phyloP scores from a whole-genome alignment of 2,329 filamentous ascomycete genomes.

The Fusarium robinianum region DNA sequence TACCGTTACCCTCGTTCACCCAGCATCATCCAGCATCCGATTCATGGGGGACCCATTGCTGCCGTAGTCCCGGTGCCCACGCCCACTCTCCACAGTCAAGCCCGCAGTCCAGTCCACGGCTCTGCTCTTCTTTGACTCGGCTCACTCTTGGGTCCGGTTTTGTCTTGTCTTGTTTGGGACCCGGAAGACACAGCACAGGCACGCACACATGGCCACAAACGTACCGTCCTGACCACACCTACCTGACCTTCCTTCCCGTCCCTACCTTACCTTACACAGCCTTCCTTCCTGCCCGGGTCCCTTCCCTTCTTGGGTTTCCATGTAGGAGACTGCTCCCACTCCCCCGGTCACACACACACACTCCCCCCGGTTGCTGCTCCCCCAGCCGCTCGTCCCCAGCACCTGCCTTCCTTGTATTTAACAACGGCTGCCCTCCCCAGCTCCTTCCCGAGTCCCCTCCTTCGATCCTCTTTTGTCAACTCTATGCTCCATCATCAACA shows the following conservation, averaged over 20 bases:
- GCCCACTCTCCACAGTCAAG: constrained; percentile 28
- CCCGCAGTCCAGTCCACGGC: constrained; percentile 21
- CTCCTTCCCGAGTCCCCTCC: constrained; percentile 34
- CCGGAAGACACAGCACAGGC: no score
- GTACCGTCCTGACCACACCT: constrained; percentile 26
- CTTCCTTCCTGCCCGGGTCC: constrained; percentile 23
- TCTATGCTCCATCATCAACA: constrained; percentile 34
- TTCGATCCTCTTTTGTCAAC: constrained; percentile 35
- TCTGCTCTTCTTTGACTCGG: constrained; percentile 20
- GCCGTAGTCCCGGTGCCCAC: constrained; percentile 32
- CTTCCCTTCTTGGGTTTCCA: no score
- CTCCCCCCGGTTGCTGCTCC: constrained; percentile 23
- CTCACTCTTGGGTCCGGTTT: constrained; percentile 22
- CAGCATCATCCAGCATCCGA: constrained; percentile 17
- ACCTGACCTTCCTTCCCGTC: constrained; percentile 25
- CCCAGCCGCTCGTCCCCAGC: constrained; percentile 28
- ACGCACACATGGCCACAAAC: constrained; percentile 18
- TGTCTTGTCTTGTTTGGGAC: constrained; percentile 17
- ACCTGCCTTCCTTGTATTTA: constrained; percentile 41
- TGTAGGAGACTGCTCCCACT: no score
- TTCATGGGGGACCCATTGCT: constrained; percentile 30
- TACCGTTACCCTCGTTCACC: background rate
- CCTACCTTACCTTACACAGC: constrained; percentile 28
- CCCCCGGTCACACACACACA: constrained; percentile 28
- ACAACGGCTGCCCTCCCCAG: constrained; percentile 37